Conservation (phyloP, 164 flowering plant species). For the Warburgia ugandensis region DNA sequence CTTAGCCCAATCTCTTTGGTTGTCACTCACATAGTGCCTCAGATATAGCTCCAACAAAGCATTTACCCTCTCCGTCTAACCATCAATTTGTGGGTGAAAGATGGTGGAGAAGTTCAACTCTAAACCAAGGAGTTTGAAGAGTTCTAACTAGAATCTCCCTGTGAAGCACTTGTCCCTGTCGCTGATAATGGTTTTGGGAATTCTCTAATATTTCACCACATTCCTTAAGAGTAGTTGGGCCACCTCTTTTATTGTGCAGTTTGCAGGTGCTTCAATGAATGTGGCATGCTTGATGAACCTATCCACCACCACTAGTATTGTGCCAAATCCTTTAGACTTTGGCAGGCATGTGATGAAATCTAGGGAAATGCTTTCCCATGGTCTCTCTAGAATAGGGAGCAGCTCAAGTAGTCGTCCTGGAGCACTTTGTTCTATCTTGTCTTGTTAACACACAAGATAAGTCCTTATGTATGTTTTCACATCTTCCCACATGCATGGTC, state of each 20-base stretch:
- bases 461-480: constrained; percentile 7
- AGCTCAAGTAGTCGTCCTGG: constrained; percentile 9
- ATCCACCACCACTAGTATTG: no score
- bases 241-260: neutral
- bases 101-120: neutral
- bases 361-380: no score
- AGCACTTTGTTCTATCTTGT: constrained; percentile 6
- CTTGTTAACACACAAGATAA: constrained; percentile 13
- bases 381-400: constrained; percentile 10
- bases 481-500: no score
- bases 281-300: no score
- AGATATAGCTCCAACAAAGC: neutral
- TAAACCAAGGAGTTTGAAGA: neutral
- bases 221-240: neutral
- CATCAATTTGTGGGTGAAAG: neutral
- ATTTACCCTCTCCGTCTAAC: no score
- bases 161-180: no score
- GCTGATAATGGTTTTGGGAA: no score
- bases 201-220: neutral
- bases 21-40: constrained; percentile 1
- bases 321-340: no score
- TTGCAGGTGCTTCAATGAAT: neutral
- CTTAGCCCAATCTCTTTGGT: constrained; percentile 2
- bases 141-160: no score
- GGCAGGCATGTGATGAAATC: no score